Evolutionary conservation across 1,284 basidiomycete genomes (phyloP).

Genomic region (Heterobasidion parviporum): DNA sequence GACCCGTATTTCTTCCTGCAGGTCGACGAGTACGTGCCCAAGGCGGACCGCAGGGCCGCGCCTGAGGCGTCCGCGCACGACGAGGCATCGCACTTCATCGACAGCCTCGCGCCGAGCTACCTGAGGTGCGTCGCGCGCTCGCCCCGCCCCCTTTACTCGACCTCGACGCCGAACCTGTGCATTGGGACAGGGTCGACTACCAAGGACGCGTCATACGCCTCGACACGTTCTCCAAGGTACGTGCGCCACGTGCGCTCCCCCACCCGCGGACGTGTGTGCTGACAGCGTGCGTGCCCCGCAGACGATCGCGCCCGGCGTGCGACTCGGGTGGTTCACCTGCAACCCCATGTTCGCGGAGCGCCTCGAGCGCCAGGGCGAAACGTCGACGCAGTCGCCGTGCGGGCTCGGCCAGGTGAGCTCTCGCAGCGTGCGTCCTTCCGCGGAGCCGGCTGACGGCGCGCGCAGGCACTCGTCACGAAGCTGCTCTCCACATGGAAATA

Average conservation of each 20-base stretch:
- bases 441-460: no score
- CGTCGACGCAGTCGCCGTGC: slow-evolving; percentile 62
- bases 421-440: no score
- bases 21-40: slow-evolving; percentile 42
- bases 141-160: slow-evolving; percentile 16
- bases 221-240: slow-evolving; percentile 77
- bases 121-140: slow-evolving; percentile 37
- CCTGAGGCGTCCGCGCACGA: slow-evolving; percentile 14
- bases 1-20: slow-evolving; percentile 82
- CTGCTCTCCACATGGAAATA: slow-evolving; percentile 61
- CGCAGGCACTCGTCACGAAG: slow-evolving; percentile 54
- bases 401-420: slow-evolving; percentile 73
- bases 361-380: slow-evolving; percentile 70
- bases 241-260: not conserved
- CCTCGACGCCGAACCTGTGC: not conserved
- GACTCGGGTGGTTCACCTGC: slow-evolving; percentile 77
- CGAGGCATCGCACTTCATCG: slow-evolving; percentile 36
- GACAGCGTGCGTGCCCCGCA: slow-evolving; percentile 14
- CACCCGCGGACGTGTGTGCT: not conserved
- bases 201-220: slow-evolving; percentile 75
- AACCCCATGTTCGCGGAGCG: slow-evolving; percentile 65
- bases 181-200: slow-evolving; percentile 44
- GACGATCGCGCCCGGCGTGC: slow-evolving; percentile 72
- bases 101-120: slow-evolving; percentile 59
- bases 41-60: slow-evolving; percentile 28